A percentile compares a stretch with the other conserved stretches of the same genome.
phyloP scores from a whole-genome alignment of 805 yeast species.

The Pichia manshurica region DNA sequence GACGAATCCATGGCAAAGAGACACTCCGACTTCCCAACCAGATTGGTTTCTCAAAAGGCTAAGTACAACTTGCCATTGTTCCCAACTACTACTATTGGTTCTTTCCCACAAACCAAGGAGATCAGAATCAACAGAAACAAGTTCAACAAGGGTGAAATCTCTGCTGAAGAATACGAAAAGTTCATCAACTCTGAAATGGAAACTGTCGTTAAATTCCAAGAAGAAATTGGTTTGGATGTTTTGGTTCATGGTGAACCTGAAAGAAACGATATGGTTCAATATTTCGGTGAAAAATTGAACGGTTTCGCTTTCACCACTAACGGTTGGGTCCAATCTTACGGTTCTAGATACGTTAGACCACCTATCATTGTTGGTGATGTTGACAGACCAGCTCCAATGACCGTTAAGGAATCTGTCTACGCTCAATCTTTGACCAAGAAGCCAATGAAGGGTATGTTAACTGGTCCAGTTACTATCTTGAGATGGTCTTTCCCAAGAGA shows the following conservation, averaged over 20 bases:
- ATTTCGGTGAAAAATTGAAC: constrained; percentile 97
- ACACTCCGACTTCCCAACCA: constrained; percentile 76
- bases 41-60: constrained; percentile 82
- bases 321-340: constrained; percentile 99
- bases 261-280: constrained; percentile 99
- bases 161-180: constrained; percentile 91
- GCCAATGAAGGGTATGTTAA: constrained; percentile 99
- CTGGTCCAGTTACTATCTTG: constrained; percentile 99
- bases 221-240: constrained; percentile 96
- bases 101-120: constrained; percentile 99
- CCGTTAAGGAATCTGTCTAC: constrained; percentile 98
- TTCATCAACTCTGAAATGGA: constrained; percentile 97
- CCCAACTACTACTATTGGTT: constrained; percentile 99
- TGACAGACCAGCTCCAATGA: constrained; percentile 97
- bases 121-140: constrained; percentile 98
- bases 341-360: constrained; percentile 99
- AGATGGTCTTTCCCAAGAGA: constrained; percentile 99
- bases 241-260: constrained; percentile 99
- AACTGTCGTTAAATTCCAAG: constrained; percentile 96
- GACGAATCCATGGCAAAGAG: constrained; percentile 76
- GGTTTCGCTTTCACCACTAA: constrained; percentile 98
- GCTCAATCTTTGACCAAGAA: constrained; percentile 94
- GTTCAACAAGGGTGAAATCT: constrained; percentile 92
- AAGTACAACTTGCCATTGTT: constrained; percentile 91
- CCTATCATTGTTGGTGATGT: constrained; percentile 99